Evolutionary conservation across 2,329 filamentous ascomycete species (phyloP), one percentile per base, ranked within the genome.

Genomic region (Botrytis tulipae): DNA sequence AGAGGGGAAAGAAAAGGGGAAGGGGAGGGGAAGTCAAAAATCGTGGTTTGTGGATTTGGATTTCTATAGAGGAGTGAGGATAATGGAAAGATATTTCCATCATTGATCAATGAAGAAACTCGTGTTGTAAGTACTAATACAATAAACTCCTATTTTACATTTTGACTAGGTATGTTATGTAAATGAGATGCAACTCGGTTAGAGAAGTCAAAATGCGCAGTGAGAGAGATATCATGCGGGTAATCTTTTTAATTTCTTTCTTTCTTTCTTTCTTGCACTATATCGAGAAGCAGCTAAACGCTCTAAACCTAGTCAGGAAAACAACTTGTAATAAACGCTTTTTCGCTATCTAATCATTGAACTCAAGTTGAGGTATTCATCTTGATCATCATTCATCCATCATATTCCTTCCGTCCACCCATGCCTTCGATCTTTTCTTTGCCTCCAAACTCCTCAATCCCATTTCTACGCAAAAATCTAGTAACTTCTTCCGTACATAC

Each of bases 401-500:
- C 63, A 51, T 32, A 20, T 37, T 46, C n/a, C 51, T 29, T 59
- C 42, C 25, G 22, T 48, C 16, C 51, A 25, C 32, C 32, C 42
- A 14, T 18, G 51, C 51, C n/a, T 18, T 57, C 51, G 1, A 29
- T 46, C 51, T 44, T 48, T n/a, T 32, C 29, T 32, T 32, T 37
- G 46, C 29, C 57, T 65, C 72, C 60, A 73, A 75, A 74, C 67
- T 74, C 71, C 74, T 46, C 37, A 69, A 67, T 63, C 42, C 42
- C 63, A 54, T 48, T 32, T 35, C 70, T 68, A 40, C 35, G 35
- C 35, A 57, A 57, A 37, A 18, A 57, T 61, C 75, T 80, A 82
- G 71, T 82, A 82, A 79, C 70, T 92, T 84, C 92, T 87, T 80
- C 95, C 95, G 83, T 98, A 98, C 91, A 98, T 92, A 83, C 93